Percentiles rank a stretch among this genome's conserved stretches.
Conservation (phyloP, 805 yeast species). For the Teunomyces tritomae region DNA sequence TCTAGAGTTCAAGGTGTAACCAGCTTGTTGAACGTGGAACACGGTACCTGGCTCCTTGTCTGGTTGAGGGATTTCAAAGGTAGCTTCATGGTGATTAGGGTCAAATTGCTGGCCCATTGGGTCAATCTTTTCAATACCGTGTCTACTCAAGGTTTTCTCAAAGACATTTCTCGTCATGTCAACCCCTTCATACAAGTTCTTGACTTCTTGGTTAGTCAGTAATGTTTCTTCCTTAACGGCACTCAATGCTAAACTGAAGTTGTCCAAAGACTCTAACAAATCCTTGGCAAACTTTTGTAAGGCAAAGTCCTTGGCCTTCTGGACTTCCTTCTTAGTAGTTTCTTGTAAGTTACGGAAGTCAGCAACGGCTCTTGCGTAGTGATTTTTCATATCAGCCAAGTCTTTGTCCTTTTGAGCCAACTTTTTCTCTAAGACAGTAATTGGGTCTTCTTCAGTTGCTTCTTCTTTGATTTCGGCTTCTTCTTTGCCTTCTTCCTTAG, state of each 20-base stretch:
- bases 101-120: conserved; percentile 85
- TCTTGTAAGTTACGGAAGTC: conserved; percentile 93
- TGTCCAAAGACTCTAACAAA: conserved; percentile 83
- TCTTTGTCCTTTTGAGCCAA: conserved; percentile 66
- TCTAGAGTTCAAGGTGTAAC: conserved; percentile 80
- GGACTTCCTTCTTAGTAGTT: conserved; percentile 80
- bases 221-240: conserved; percentile 66
- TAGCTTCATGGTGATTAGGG: conserved; percentile 91
- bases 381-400: conserved; percentile 77
- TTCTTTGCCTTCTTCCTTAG: conserved; percentile 6
- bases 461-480: conserved; percentile 8
- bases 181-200: conserved; percentile 81
- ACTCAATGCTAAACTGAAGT: conserved; percentile 80
- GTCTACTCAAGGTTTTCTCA: conserved; percentile 75
- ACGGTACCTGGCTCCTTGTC: conserved; percentile 91
- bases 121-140: conserved; percentile 77
- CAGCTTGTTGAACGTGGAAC: conserved; percentile 88
- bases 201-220: conserved; percentile 59
- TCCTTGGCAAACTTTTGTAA: conserved; percentile 90
- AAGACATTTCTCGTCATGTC: conserved; percentile 85
- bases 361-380: conserved; percentile 78
- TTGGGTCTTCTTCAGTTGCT: conserved; percentile 7
- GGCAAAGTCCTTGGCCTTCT: conserved; percentile 87
- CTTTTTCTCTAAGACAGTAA: conserved; percentile 46
- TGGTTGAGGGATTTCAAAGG: conserved; percentile 82